phyloP scores from a whole-genome alignment of 352 stramenopile genomes.

The Poterioochromonas sp. region DNA sequence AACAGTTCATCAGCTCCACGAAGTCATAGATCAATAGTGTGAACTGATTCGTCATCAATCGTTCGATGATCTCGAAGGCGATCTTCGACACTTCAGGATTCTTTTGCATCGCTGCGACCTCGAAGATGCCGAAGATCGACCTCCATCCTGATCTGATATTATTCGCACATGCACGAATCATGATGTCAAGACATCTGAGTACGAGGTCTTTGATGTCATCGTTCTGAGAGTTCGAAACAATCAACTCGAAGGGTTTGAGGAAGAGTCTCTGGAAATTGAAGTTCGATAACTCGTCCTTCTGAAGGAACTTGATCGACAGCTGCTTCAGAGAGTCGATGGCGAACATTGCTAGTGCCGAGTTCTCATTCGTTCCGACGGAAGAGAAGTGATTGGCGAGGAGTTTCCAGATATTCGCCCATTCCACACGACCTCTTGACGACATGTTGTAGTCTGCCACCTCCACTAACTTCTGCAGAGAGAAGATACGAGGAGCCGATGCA shows the following conservation, averaged over 20 bases:
- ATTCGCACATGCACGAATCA: conserved; percentile 68
- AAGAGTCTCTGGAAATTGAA: conserved; percentile 99
- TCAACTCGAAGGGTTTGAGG: conserved; percentile 89
- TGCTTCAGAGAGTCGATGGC: conserved; percentile 97
- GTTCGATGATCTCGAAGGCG: conserved; percentile 50
- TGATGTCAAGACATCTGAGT: conserved; percentile 74
- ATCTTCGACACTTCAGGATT: conserved; percentile 38
- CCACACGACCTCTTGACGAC: conserved; percentile 81
- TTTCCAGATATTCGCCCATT: conserved; percentile 96
- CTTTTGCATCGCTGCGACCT: conserved; percentile 57
- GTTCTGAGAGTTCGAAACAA: conserved; percentile 62
- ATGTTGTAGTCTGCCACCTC: conserved; percentile 99
- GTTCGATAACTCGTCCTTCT: conserved; percentile 92
- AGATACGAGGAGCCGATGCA: conserved; percentile 73
- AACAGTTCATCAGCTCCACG: conserved; percentile 61
- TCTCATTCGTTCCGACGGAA: conserved; percentile 87
- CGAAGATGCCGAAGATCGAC: conserved; percentile 80
- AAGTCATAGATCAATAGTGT: conserved; percentile 70
- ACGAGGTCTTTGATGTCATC: conserved; percentile 77
- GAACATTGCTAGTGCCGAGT: conserved; percentile 93
- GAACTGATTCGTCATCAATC: conserved; percentile 62
- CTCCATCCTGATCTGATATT: conserved; percentile 85
- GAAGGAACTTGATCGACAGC: conserved; percentile 98
- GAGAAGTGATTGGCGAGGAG: conserved; percentile 93
- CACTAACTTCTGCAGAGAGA: conserved; percentile 95